Percentiles rank a stretch among this genome's conserved stretches.
Conservation (phyloP, 2,329 filamentous ascomycete genomes). For the Sporothrix inflata region DNA sequence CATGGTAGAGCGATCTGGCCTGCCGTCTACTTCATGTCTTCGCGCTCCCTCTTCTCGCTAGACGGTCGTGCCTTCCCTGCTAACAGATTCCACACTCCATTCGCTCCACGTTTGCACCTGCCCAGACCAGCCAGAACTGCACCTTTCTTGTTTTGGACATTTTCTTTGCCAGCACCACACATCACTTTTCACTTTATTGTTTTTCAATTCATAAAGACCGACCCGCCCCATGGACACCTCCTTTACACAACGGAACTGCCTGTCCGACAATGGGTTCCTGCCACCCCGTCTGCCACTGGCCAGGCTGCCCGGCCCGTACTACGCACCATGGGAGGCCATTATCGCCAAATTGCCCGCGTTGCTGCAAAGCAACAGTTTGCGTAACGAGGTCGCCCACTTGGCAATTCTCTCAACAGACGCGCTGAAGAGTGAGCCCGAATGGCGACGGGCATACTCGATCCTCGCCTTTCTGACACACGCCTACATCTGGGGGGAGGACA, state of each 20-base stretch:
- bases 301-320: constrained; percentile 70
- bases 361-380: constrained; percentile 66
- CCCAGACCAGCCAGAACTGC: neutral
- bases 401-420: constrained; percentile 69
- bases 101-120: neutral
- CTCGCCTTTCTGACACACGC: constrained; percentile 80
- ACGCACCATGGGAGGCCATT: constrained; percentile 76
- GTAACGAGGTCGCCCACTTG: constrained; percentile 65
- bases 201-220: neutral
- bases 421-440: constrained; percentile 69
- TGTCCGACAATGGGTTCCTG: constrained; percentile 72
- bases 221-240: neutral
- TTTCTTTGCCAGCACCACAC: neutral
- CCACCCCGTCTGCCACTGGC: constrained; percentile 70
- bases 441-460: constrained; percentile 79
- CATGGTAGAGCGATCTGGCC: constrained; percentile 9
- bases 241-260: constrained; percentile 34
- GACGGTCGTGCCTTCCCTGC: neutral
- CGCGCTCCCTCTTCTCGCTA: constrained; percentile 20
- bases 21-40: constrained; percentile 32
- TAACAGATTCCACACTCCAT: neutral
- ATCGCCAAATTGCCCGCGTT: constrained; percentile 68
- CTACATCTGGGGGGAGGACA: constrained; percentile 86
- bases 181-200: neutral
- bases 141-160: neutral